Percentiles rank a stretch among this genome's conserved stretches.
phyloP scores from a whole-genome alignment of 2,329 filamentous ascomycete genomes.

The Penicillium sp. region DNA sequence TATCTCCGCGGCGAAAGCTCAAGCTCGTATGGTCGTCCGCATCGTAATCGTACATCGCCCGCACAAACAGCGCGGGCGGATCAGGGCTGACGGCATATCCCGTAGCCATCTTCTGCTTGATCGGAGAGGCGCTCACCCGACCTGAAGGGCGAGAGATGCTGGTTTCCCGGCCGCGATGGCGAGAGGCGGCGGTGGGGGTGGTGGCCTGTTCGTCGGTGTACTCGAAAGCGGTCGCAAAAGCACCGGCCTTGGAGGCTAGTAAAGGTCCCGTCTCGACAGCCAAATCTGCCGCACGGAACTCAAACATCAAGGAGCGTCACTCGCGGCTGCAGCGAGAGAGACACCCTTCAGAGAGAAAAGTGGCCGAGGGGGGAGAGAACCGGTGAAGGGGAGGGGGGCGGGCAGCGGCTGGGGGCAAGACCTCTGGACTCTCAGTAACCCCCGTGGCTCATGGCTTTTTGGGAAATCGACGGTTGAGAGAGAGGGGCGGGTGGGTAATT shows the following conservation, averaged over 20 bases:
- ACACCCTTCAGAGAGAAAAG: conserved; percentile 2
- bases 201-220: conserved; percentile 43
- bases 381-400: background rate
- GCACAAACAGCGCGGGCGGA: conserved; percentile 72
- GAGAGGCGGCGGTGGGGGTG: conserved; percentile 31
- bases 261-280: conserved; percentile 35
- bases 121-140: conserved; percentile 24
- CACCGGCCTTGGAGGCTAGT: conserved; percentile 38
- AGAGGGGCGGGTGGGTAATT: conserved; percentile 18
- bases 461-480: conserved; percentile 14
- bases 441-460: conserved; percentile 24
- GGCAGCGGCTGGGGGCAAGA: background rate
- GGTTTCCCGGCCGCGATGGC: conserved; percentile 33
- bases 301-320: conserved; percentile 34
- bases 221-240: conserved; percentile 46
- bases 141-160: conserved; percentile 31
- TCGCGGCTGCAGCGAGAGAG: conserved; percentile 6
- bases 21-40: conserved; percentile 95
- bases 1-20: conserved; percentile 94
- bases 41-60: conserved; percentile 96
- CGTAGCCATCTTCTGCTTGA: conserved; percentile 31
- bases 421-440: conserved; percentile 14
- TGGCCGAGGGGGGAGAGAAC: background rate
- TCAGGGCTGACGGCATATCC: conserved; percentile 42
- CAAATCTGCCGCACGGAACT: conserved; percentile 36